Percentiles rank a stretch among this genome's conserved stretches.
Conservation (phyloP, 768 basidiomycete genomes). For the Podaxis mareebaensis region DNA sequence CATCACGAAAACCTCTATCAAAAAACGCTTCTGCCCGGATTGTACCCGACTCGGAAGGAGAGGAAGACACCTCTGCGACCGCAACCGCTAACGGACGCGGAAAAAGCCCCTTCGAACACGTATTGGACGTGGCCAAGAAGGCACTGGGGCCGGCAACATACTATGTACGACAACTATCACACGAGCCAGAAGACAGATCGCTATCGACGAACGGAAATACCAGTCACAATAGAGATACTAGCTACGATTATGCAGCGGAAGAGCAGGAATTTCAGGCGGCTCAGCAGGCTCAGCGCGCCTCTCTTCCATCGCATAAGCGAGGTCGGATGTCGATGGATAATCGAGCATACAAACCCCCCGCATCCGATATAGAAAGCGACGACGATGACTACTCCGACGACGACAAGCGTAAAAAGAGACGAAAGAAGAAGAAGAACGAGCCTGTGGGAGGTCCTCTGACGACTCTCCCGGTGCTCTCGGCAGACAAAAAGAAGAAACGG, state of each 20-base stretch:
- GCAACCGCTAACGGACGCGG: slow-evolving; percentile 43
- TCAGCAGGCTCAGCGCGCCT: slow-evolving; percentile 32
- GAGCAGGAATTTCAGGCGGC: slow-evolving; percentile 60
- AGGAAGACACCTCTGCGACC: slow-evolving; percentile 37
- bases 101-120: slow-evolving; percentile 69
- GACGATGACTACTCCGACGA: slow-evolving; percentile 60
- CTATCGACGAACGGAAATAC: slow-evolving; percentile 21
- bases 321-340: slow-evolving; percentile 75
- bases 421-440: slow-evolving; percentile 57
- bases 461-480: slow-evolving; percentile 64
- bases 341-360: slow-evolving; percentile 75
- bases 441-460: slow-evolving; percentile 57
- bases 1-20: slow-evolving; percentile 47
- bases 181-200: slow-evolving; percentile 50
- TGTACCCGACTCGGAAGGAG: slow-evolving; percentile 72
- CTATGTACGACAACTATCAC: slow-evolving; percentile 64
- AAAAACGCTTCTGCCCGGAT: slow-evolving; percentile 55
- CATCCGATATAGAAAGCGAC: slow-evolving; percentile 62
- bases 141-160: slow-evolving; percentile 57
- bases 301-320: slow-evolving; percentile 41
- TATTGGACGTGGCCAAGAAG: slow-evolving; percentile 56
- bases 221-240: slow-evolving; percentile 41
- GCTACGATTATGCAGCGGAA: slow-evolving; percentile 80
- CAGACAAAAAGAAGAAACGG: slow-evolving; percentile 65
- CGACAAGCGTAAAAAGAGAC: slow-evolving; percentile 53